phyloP scores from a whole-genome alignment of 2,329 filamentous ascomycete species.

The Alternaria metachromatica region DNA sequence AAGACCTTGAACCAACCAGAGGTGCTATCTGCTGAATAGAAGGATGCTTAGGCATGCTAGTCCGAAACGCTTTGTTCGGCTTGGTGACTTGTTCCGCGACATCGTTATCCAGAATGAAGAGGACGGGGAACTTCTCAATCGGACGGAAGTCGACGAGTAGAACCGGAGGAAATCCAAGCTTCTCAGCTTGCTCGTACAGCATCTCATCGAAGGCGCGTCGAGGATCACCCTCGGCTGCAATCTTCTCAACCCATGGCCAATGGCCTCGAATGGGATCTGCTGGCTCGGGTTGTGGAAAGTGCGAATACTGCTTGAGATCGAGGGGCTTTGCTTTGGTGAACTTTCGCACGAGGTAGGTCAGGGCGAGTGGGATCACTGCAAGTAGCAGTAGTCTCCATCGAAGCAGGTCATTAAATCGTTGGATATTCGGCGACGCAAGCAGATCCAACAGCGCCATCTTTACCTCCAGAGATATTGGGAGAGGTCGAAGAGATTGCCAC shows the following conservation, averaged over 20 bases:
- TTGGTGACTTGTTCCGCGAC: slow-evolving; percentile 27
- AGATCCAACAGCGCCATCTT: neutral
- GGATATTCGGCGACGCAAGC: neutral
- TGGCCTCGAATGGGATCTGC: slow-evolving; percentile 23
- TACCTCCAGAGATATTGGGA: neutral
- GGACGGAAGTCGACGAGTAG: slow-evolving; percentile 24
- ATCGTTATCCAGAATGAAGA: slow-evolving; percentile 24
- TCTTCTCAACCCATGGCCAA: slow-evolving; percentile 26
- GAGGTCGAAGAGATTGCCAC: neutral
- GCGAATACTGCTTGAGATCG: slow-evolving; percentile 20
- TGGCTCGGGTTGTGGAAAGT: slow-evolving; percentile 24
- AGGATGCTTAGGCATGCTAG: slow-evolving; percentile 27
- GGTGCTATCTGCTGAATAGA: slow-evolving; percentile 20
- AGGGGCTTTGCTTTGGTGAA: neutral
- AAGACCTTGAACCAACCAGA: slow-evolving; percentile 21
- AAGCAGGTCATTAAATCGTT: neutral
- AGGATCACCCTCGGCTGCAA: slow-evolving; percentile 19
- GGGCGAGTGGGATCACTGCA: neutral
- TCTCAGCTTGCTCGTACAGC: slow-evolving; percentile 23
- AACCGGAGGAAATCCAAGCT: slow-evolving; percentile 23
- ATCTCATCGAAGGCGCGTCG: slow-evolving; percentile 26
- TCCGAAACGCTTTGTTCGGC: slow-evolving; percentile 15
- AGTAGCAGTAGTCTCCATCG: neutral
- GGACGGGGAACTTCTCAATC: slow-evolving; percentile 19
- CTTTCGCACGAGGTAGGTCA: neutral